Evolutionary conservation across 768 basidiomycete species (phyloP).

Genomic region (Pleurotus citrinopileatus): DNA sequence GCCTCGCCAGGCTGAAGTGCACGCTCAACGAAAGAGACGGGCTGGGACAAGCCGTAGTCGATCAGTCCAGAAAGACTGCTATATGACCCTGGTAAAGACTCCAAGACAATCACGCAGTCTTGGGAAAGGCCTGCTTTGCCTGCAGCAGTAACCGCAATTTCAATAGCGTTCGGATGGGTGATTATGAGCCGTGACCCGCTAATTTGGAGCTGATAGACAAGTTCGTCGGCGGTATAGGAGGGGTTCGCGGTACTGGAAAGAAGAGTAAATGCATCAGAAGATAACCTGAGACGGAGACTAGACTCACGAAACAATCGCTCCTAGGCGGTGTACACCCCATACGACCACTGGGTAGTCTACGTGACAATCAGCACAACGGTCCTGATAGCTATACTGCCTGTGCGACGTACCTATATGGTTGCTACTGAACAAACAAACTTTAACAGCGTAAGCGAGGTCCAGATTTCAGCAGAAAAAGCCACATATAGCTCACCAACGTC

Average conservation of each 20-base stretch:
- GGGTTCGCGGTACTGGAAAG: conserved; percentile 38
- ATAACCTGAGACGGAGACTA: background rate
- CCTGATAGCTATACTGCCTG: no score
- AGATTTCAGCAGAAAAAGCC: no score
- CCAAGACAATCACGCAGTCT: conserved; percentile 24
- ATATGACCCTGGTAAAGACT: background rate
- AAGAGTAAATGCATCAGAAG: conserved; percentile 15
- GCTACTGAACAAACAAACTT: conserved; percentile 40
- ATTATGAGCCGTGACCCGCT: conserved; percentile 30
- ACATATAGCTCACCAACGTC: conserved; percentile 32
- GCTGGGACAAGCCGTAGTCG: conserved; percentile 19
- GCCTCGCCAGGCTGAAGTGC: conserved; percentile 38
- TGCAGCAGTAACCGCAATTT: conserved; percentile 26
- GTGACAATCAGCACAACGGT: no score
- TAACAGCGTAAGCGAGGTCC: no score
- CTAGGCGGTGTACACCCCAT: conserved; percentile 40
- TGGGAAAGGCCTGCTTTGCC: conserved; percentile 18
- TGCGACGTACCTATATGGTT: conserved; percentile 36
- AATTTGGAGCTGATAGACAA: conserved; percentile 32
- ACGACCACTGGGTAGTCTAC: conserved; percentile 32
- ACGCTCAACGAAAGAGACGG: conserved; percentile 32
- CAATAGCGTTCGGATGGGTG: conserved; percentile 23
- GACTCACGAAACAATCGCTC: conserved; percentile 35
- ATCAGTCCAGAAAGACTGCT: conserved; percentile 31
- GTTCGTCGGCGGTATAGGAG: conserved; percentile 33